Conservation (phyloP, 495 filamentous ascomycete genomes). For the Penicillium herquei region DNA sequence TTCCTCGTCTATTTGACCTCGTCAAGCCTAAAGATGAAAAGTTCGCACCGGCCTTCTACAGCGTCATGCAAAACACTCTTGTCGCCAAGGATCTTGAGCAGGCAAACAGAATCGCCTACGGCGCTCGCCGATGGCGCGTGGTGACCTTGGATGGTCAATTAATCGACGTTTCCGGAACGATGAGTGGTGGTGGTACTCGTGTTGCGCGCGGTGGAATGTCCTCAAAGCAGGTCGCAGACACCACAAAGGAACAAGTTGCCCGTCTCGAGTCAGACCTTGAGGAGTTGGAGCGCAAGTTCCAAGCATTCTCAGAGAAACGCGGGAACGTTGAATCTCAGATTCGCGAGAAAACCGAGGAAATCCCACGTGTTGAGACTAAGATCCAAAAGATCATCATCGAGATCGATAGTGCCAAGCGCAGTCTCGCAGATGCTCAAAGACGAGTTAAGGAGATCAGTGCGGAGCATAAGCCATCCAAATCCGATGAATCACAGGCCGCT, state of each 20-base stretch:
- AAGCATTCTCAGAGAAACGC: slow-evolving; percentile 76
- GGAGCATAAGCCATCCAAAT: slow-evolving; percentile 74
- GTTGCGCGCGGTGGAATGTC: slow-evolving; percentile 93
- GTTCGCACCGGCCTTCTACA: slow-evolving; percentile 92
- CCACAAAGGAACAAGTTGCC: slow-evolving; percentile 78
- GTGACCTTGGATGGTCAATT: slow-evolving; percentile 93
- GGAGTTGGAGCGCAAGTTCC: slow-evolving; percentile 73
- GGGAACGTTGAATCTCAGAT: slow-evolving; percentile 71
- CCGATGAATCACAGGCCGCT: slow-evolving; percentile 67
- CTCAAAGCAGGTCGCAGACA: slow-evolving; percentile 83
- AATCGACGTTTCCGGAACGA: slow-evolving; percentile 95
- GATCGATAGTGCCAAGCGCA: slow-evolving; percentile 79
- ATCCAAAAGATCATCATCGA: slow-evolving; percentile 92
- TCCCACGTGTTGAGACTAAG: slow-evolving; percentile 81
- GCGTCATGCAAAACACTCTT: slow-evolving; percentile 86
- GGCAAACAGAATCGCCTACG: slow-evolving; percentile 95
- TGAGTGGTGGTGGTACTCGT: slow-evolving; percentile 92
- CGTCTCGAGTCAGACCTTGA: slow-evolving; percentile 88
- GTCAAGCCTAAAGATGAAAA: slow-evolving; percentile 83
- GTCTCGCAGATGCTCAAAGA: slow-evolving; percentile 78
- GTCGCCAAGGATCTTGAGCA: slow-evolving; percentile 91
- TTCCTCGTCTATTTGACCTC: slow-evolving; percentile 88
- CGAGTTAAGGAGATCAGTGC: slow-evolving; percentile 77
- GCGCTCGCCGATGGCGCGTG: slow-evolving; percentile 87
- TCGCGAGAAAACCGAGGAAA: slow-evolving; percentile 71